These are phyloP conservation scores for fission yeast (Schizosaccharomyces pombe) DNA, from an alignment of 805 yeast genomes.

Conservation along the genomic window DNA sequence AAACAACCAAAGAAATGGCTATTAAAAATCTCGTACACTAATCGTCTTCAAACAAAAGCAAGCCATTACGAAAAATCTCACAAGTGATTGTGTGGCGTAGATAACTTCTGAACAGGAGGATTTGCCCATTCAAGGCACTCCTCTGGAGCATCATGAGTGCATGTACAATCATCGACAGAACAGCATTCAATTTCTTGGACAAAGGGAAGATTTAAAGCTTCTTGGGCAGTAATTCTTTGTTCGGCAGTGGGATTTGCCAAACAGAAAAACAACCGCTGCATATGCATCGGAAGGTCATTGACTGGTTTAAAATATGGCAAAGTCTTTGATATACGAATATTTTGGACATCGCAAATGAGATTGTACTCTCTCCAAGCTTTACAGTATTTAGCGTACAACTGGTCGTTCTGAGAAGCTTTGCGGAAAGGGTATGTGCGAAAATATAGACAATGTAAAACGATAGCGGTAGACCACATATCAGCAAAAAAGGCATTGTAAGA, in stretches of 20 bases:
- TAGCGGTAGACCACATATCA: conserved; percentile 86
- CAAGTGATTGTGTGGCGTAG: not conserved
- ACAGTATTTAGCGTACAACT: conserved; percentile 10
- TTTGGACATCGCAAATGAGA: conserved; percentile 1
- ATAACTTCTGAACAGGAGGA: not conserved
- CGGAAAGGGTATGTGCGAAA: conserved; percentile 15
- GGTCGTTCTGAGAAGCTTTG: conserved; percentile 13
- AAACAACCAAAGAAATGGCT: too few relatives aligned
- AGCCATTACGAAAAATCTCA: too few relatives aligned
- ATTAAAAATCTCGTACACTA: too few relatives aligned
- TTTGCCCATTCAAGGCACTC: not conserved
- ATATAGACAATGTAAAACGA: conserved; percentile 70
- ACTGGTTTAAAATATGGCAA: conserved; percentile 9
- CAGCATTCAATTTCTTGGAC: conserved; percentile 19
- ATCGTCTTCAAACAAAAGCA: too few relatives aligned
- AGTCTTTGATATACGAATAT: conserved; percentile 1
- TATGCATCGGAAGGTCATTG: conserved; percentile 5
- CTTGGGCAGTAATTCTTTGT: conserved; percentile 50
- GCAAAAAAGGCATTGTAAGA: conserved; percentile 56
- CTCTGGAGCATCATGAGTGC: not conserved
- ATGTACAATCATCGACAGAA: not conserved
- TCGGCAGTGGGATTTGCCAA: conserved; percentile 72
- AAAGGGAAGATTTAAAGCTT: conserved; percentile 57
- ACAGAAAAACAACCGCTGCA: conserved; percentile 28
- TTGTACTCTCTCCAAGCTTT: conserved; percentile 4